Conservation (phyloP, 1,284 basidiomycete species). For the Coniferiporia weirii region DNA sequence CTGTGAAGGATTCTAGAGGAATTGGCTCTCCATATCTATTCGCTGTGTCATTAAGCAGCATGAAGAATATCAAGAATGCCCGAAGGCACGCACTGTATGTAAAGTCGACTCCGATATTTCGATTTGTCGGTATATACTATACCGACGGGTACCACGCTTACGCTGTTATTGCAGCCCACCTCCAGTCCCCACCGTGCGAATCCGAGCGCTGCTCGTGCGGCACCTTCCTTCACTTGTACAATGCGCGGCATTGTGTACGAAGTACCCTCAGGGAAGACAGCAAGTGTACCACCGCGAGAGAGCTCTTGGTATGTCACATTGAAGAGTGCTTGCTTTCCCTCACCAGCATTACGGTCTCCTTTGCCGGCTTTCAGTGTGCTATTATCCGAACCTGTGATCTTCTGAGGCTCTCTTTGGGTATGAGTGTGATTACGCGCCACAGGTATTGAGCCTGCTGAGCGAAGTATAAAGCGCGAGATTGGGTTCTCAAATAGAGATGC, state of each 20-base stretch:
- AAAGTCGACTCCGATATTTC: constrained; percentile 55
- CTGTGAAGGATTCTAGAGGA: constrained; percentile 37
- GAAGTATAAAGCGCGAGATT: constrained; percentile 48
- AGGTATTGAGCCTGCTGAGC: constrained; percentile 69
- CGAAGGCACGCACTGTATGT: constrained; percentile 33
- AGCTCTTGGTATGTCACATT: constrained; percentile 59
- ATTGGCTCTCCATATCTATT: constrained; percentile 49
- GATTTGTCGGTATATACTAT: constrained; percentile 75
- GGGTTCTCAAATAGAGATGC: constrained; percentile 59
- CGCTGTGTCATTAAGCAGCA: not conserved
- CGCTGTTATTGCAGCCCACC: constrained; percentile 18
- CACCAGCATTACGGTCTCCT: constrained; percentile 20
- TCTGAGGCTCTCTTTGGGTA: constrained; percentile 20
- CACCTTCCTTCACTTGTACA: constrained; percentile 67
- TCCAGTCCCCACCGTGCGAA: constrained; percentile 45
- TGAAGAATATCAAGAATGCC: not conserved
- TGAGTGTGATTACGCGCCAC: constrained; percentile 52
- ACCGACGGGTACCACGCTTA: constrained; percentile 62
- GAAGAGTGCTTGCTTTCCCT: constrained; percentile 59
- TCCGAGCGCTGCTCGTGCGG: constrained; percentile 75
- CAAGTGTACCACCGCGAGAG: constrained; percentile 53
- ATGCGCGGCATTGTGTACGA: constrained; percentile 62
- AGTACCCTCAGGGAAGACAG: constrained; percentile 74
- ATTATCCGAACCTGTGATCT: constrained; percentile 8
- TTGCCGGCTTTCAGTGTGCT: not conserved